Conservation (phyloP, 225 moss, liverwort and hornwort genomes). For the Takakia lepidozioides region DNA sequence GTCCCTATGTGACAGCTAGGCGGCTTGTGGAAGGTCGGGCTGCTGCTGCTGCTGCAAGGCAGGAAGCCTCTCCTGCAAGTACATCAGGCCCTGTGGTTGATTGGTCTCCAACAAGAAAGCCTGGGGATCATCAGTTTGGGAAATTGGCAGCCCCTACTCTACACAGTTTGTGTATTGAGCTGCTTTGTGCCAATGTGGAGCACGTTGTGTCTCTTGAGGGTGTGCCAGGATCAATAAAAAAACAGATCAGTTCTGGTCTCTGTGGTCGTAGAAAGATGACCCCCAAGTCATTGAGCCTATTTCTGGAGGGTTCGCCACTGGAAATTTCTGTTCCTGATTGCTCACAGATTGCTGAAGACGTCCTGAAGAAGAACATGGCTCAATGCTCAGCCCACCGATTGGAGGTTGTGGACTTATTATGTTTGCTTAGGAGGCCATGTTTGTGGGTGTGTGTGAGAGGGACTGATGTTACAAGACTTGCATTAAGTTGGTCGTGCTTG, state of each 20-base stretch:
- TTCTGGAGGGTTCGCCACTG: slow-evolving; percentile 18
- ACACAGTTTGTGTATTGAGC: slow-evolving; percentile 29
- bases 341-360: slow-evolving; percentile 22
- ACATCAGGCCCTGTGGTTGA: slow-evolving; percentile 12
- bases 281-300: slow-evolving; percentile 14
- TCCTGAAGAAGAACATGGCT: slow-evolving; percentile 14
- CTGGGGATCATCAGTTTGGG: slow-evolving; percentile 8
- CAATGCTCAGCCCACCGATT: slow-evolving; percentile 13
- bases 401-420: slow-evolving; percentile 11
- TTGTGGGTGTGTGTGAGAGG: too few species aligned
- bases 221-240: slow-evolving; percentile 30
- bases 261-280: slow-evolving; percentile 35
- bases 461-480: too few species aligned
- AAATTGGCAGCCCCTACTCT: slow-evolving; percentile 17
- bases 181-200: slow-evolving; percentile 37
- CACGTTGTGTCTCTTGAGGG: slow-evolving; percentile 30
- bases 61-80: slow-evolving; percentile 6
- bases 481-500: too few species aligned
- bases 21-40: slow-evolving; percentile 35
- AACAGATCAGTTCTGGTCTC: slow-evolving; percentile 13
- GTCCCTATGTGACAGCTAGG: slow-evolving; percentile 37
- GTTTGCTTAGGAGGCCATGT: too few species aligned
- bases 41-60: slow-evolving; percentile 31
- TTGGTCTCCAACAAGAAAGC: slow-evolving; percentile 34
- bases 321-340: slow-evolving; percentile 44